Conservation (phyloP, 2,329 filamentous ascomycete species). For the Cadophora sp. region DNA sequence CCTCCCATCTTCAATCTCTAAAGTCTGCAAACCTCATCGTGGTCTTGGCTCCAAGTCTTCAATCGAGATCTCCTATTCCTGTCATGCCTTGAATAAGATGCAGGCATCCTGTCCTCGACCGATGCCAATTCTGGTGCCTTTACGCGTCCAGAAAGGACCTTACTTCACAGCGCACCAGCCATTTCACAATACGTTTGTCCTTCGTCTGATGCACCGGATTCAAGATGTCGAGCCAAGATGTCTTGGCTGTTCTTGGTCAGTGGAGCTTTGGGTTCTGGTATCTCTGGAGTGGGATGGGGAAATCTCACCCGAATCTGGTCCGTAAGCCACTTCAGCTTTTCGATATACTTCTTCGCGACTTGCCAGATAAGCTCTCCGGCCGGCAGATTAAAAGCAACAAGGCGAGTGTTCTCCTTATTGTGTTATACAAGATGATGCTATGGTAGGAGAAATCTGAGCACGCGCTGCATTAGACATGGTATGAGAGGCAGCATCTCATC, state of each 20-base stretch:
- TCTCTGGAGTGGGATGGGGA: conserved; percentile 1
- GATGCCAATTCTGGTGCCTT: background rate
- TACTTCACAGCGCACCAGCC: background rate
- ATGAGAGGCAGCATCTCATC: background rate
- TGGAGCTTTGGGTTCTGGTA: background rate
- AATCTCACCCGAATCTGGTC: background rate
- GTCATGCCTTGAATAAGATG: background rate
- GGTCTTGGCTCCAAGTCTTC: background rate
- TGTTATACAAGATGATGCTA: background rate
- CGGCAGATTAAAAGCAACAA: background rate
- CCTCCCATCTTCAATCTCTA: no score
- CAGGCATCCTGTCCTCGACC: background rate
- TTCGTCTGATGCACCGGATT: background rate
- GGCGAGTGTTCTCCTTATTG: background rate
- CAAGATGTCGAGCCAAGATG: background rate
- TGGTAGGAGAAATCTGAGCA: background rate
- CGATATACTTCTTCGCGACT: background rate
- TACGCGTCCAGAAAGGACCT: background rate
- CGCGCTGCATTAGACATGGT: background rate
- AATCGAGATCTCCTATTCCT: background rate
- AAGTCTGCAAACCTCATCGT: background rate
- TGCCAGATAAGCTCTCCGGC: background rate
- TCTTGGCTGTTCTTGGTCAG: background rate
- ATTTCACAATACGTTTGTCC: background rate
- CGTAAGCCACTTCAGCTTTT: background rate